These are phyloP conservation scores for Tricholoma hemisulphureum DNA, from an alignment of 768 basidiomycete species.

Conservation along the genomic window DNA sequence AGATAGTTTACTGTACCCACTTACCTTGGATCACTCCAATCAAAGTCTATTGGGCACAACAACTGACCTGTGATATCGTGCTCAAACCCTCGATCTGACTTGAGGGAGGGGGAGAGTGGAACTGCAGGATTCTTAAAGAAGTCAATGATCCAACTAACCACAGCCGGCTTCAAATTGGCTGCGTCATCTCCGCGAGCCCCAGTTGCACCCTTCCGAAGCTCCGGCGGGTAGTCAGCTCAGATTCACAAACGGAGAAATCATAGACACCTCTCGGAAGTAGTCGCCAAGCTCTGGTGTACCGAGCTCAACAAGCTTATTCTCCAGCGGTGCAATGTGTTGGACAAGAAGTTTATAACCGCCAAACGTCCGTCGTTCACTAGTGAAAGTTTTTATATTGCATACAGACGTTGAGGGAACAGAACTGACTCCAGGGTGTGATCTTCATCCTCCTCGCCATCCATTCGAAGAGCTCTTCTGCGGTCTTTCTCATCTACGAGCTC, in stretches of 20 bases:
- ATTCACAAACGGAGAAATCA: neutral
- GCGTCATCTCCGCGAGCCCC: constrained; percentile 11
- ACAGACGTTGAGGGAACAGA: neutral
- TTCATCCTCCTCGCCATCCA: neutral
- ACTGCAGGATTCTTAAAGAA: neutral
- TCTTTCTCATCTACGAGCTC: neutral
- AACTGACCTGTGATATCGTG: constrained; percentile 14
- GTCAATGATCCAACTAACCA: constrained; percentile 7
- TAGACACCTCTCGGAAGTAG: neutral
- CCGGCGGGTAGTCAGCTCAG: neutral
- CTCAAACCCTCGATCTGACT: constrained; percentile 16
- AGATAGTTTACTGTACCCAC: constrained; percentile 7
- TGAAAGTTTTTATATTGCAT: neutral
- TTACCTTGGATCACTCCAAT: constrained; percentile 18
- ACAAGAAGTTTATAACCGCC: neutral
- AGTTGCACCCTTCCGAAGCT: constrained; percentile 1
- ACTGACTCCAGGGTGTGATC: neutral
- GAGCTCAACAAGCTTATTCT: neutral
- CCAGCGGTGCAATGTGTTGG: neutral
- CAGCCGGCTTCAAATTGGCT: constrained; percentile 1
- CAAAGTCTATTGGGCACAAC: constrained; percentile 17
- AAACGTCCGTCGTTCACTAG: neutral
- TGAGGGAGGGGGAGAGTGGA: neutral
- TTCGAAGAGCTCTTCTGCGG: neutral
- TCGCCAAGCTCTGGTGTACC: neutral